These are phyloP conservation scores for Gaeumannomyces tritici DNA, from an alignment of 2,329 filamentous ascomycete species.

Conservation along the genomic window DNA sequence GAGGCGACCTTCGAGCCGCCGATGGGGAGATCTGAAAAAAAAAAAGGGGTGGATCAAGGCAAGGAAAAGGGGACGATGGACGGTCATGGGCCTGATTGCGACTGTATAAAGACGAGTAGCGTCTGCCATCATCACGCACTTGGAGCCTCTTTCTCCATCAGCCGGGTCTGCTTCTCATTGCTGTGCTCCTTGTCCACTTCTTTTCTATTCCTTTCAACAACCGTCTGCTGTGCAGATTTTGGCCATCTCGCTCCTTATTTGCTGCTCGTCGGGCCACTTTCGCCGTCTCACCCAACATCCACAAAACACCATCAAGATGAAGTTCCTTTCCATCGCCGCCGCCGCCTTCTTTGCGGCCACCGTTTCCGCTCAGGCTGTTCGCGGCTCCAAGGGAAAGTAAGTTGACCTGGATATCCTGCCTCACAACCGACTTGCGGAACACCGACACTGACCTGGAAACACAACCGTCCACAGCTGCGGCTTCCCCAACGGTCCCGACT, in stretches of 20 bases:
- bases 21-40: too few species aligned
- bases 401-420: neutral
- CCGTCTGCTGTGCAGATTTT: neutral
- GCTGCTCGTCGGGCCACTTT: neutral
- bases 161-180: slow-evolving; percentile 1
- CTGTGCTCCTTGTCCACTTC: neutral
- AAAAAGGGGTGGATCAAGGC: too few species aligned
- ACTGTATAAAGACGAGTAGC: neutral
- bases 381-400: neutral
- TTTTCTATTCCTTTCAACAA: neutral
- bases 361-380: neutral
- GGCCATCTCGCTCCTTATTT: neutral
- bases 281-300: too few species aligned
- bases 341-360: neutral
- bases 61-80: too few species aligned
- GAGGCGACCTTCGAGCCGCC: neutral
- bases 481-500: neutral
- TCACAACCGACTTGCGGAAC: neutral
- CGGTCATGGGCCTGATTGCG: neutral
- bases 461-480: neutral
- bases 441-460: neutral
- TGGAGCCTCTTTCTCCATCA: neutral
- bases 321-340: neutral
- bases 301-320: neutral
- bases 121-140: neutral